These are phyloP conservation scores for Saccharomycopsis babjevae DNA, from an alignment of 805 yeast genomes.

Conservation along the genomic window DNA sequence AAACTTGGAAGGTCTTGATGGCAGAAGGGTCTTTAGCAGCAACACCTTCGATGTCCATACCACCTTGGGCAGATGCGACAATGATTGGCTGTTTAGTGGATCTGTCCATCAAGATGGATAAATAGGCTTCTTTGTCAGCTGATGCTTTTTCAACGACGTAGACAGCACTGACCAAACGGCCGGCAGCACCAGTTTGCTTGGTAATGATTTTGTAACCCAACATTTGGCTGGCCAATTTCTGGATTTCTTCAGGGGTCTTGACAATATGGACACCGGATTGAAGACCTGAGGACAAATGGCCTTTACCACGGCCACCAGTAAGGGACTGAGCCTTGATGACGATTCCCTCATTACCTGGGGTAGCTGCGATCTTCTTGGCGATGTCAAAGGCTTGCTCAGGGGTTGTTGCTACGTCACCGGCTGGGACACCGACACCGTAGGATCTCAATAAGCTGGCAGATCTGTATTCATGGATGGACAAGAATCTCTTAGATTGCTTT, in stretches of 20 bases:
- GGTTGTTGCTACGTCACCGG: constrained; percentile 83
- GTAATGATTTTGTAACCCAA: constrained; percentile 88
- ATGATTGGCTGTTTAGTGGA: constrained; percentile 80
- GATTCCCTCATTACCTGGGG: constrained; percentile 51
- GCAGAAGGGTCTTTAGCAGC: constrained; percentile 87
- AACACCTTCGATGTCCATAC: constrained; percentile 99
- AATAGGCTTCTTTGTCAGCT: constrained; percentile 89
- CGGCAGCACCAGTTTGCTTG: constrained; percentile 96
- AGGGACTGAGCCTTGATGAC: constrained; percentile 97
- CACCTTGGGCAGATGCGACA: constrained; percentile 96
- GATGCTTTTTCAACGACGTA: constrained; percentile 92
- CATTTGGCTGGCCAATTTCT: constrained; percentile 80
- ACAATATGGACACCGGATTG: constrained; percentile 95
- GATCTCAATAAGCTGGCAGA: constrained; percentile 76
- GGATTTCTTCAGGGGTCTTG: constrained; percentile 75
- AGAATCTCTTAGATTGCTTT: constrained; percentile 41
- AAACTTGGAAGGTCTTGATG: constrained; percentile 78
- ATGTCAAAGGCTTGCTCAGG: constrained; percentile 78
- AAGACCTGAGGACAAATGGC: constrained; percentile 90
- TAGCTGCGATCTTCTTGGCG: constrained; percentile 54
- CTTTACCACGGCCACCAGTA: constrained; percentile 99
- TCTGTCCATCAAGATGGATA: constrained; percentile 94
- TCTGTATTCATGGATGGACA: constrained; percentile 93
- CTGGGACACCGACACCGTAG: constrained; percentile 86
- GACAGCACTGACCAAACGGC: constrained; percentile 94